phyloP scores from a whole-genome alignment of 495 filamentous ascomycete species.

The Cryomyces minteri region DNA sequence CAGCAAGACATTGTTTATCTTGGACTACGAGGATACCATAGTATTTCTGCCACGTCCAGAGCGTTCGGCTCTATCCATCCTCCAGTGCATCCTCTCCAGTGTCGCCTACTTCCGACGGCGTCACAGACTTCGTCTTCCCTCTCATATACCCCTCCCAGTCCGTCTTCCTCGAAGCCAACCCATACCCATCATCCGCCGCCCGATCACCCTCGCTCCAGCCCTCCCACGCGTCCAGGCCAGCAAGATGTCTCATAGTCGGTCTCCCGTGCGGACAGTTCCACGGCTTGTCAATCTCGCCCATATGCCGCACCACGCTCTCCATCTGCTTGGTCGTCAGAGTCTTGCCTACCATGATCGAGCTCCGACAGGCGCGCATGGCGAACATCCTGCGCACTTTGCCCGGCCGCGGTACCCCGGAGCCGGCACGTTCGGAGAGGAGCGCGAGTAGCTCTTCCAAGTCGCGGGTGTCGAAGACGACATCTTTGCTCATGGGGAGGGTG shows the following conservation, averaged over 20 bases:
- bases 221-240: constrained; percentile 30
- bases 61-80: no score
- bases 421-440: constrained; percentile 43
- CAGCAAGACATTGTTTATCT: no score
- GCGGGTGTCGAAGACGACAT: constrained; percentile 59
- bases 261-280: constrained; percentile 98
- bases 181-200: constrained; percentile 31
- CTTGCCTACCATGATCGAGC: constrained; percentile 89
- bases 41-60: no score
- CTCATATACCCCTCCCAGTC: constrained; percentile 8
- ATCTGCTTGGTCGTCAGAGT: constrained; percentile 63
- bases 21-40: no score
- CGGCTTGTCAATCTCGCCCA: constrained; percentile 92
- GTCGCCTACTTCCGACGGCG: no score
- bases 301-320: constrained; percentile 65
- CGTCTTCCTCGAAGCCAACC: constrained; percentile 22
- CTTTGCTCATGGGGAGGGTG: constrained; percentile 64
- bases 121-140: background rate
- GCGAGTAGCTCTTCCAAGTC: constrained; percentile 87
- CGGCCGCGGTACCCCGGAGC: constrained; percentile 43
- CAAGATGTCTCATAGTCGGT: constrained; percentile 90
- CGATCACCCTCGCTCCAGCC: constrained; percentile 28
- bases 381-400: constrained; percentile 81
- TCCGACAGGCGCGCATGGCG: constrained; percentile 86
- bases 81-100: no score